These are phyloP conservation scores for Collybiopsis confluens DNA, from an alignment of 768 basidiomycete species.

Conservation along the genomic window DNA sequence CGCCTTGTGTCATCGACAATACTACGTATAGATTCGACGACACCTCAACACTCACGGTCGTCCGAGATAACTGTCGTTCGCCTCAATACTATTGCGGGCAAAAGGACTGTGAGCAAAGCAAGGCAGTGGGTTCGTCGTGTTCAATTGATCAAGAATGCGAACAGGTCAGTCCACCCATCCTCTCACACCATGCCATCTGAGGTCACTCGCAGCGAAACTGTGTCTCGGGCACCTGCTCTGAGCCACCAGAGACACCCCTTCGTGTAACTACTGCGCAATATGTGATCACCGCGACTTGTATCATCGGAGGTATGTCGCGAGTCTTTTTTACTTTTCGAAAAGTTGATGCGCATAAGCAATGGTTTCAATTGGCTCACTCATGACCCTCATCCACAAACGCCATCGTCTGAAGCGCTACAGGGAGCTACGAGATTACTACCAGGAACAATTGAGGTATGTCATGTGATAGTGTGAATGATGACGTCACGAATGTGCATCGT, in stretches of 20 bases:
- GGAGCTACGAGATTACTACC: slow-evolving; percentile 43
- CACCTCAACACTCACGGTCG: slow-evolving; percentile 39
- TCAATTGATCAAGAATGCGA: slow-evolving; percentile 51
- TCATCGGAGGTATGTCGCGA: slow-evolving; percentile 31
- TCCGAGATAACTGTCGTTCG: slow-evolving; percentile 54
- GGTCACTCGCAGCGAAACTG: slow-evolving; percentile 25
- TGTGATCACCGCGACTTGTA: slow-evolving; percentile 29
- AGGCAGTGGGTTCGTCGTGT: slow-evolving; percentile 39
- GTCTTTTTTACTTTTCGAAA: background rate
- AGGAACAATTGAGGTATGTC: slow-evolving; percentile 42
- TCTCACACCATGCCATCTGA: background rate
- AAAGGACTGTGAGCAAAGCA: slow-evolving; percentile 38
- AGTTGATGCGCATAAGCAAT: slow-evolving; percentile 25
- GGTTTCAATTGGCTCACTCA: slow-evolving; percentile 28
- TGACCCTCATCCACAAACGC: slow-evolving; percentile 39
- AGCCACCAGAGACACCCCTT: slow-evolving; percentile 33
- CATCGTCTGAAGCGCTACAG: slow-evolving; percentile 32
- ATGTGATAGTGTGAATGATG: no score
- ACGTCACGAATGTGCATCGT: no score
- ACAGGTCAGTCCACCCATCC: slow-evolving; percentile 24
- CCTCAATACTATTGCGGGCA: slow-evolving; percentile 54
- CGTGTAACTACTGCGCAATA: slow-evolving; percentile 42
- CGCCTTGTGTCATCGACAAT: slow-evolving; percentile 49
- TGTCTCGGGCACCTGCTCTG: slow-evolving; percentile 21
- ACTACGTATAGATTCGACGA: slow-evolving; percentile 42